Conservation (phyloP, 164 flowering plant species). For the Santalum album region DNA sequence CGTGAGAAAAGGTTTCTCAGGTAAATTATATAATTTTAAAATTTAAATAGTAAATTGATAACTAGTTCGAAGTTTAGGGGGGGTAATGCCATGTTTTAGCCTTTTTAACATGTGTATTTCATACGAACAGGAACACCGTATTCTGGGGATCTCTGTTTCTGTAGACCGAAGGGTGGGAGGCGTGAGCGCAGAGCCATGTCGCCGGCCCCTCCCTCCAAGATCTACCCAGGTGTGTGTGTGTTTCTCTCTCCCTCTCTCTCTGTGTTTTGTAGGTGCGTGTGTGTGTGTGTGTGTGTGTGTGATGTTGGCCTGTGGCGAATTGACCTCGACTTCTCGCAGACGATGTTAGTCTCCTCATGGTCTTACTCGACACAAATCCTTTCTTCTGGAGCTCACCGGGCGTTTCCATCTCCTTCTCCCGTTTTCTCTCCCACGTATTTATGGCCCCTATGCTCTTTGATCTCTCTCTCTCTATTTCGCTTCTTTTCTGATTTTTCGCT, state of each 20-base stretch:
- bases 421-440: constrained; percentile 57
- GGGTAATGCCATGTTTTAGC: no score
- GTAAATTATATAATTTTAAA: no score
- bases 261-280: not conserved
- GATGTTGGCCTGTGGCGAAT: not conserved
- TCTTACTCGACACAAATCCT: constrained; percentile 78
- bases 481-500: no score
- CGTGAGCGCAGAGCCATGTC: not conserved
- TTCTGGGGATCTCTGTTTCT: no score
- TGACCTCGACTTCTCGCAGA: constrained; percentile 33
- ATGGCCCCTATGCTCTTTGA: not conserved
- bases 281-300: no score
- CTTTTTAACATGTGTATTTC: no score
- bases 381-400: constrained; percentile 58
- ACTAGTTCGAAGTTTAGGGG: no score
- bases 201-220: not conserved
- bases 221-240: not conserved
- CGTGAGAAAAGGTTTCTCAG: no score
- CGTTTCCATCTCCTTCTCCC: constrained; percentile 45
- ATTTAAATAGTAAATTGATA: no score
- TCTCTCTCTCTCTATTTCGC: not conserved
- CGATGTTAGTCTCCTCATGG: constrained; percentile 82
- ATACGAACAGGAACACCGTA: no score
- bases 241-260: not conserved
- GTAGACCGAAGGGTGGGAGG: no score